Evolutionary conservation across 2,329 filamentous ascomycete genomes (phyloP).

Genomic region (Leptographium radiaticola): DNA sequence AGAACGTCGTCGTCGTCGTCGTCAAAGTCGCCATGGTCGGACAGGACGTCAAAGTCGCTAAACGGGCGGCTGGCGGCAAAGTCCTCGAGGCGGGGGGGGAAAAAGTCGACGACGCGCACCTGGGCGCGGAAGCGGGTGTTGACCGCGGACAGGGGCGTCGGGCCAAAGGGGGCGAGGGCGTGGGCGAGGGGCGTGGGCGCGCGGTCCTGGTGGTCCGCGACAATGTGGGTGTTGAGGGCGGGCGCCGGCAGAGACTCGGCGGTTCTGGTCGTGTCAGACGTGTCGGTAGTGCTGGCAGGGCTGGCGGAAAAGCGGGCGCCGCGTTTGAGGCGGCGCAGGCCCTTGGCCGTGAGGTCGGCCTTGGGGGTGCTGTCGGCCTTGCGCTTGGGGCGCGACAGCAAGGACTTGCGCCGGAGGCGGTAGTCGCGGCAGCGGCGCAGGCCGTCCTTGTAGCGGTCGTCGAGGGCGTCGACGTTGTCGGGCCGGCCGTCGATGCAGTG

Average conservation of each 20-base stretch:
- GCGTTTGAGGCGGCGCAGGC: not conserved
- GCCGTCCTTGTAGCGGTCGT: conserved; percentile 40
- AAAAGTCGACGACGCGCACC: conserved; percentile 73
- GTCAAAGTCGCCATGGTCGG: conserved; percentile 24
- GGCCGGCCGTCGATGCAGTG: conserved; percentile 35
- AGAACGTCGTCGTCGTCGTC: conserved; percentile 15
- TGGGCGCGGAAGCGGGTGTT: conserved; percentile 57
- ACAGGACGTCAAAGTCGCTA: conserved; percentile 37
- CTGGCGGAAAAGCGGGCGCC: not conserved
- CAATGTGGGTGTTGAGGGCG: conserved; percentile 16
- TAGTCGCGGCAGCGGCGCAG: conserved; percentile 54
- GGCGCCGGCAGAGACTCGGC: not conserved
- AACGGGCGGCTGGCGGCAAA: conserved; percentile 44
- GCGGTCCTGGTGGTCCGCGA: conserved; percentile 29
- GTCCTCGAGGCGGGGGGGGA: conserved; percentile 54
- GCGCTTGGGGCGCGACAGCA: not conserved
- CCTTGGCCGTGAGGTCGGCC: not conserved
- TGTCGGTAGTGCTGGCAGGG: not conserved
- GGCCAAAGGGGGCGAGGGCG: conserved; percentile 23
- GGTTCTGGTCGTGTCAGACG: not conserved
- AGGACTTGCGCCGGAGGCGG: conserved; percentile 29
- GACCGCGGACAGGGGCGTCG: conserved; percentile 52
- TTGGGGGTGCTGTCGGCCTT: not conserved
- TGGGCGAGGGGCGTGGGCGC: conserved; percentile 22
- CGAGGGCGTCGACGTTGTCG: conserved; percentile 29